These are phyloP conservation scores for Lyophyllum semitale DNA, from an alignment of 768 basidiomycete genomes.

Conservation along the genomic window DNA sequence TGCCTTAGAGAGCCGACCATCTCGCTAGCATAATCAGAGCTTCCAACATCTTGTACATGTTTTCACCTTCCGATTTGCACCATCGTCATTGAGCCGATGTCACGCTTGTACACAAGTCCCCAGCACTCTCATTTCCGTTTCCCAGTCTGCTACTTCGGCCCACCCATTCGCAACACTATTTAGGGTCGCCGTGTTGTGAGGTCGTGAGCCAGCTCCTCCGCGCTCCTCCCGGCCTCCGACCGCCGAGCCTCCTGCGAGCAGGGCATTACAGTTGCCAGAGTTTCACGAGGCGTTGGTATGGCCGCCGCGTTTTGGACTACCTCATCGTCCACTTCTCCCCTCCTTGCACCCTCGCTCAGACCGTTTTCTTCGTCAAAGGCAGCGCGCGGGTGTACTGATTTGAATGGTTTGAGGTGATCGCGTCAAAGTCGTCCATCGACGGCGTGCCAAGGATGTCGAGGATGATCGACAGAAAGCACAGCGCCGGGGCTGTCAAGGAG, in stretches of 20 bases:
- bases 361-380: constrained; percentile 57
- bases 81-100: too few species aligned
- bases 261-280: constrained; percentile 36
- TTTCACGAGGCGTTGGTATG: constrained; percentile 22
- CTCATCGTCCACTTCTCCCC: constrained; percentile 35
- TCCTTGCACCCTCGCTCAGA: constrained; percentile 23
- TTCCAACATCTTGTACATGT: too few species aligned
- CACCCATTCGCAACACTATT: too few species aligned
- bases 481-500: too few species aligned
- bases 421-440: constrained; percentile 92
- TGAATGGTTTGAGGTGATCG: constrained; percentile 76
- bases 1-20: too few species aligned
- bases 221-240: too few species aligned
- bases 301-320: constrained; percentile 37
- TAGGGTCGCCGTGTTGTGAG: constrained; percentile 72
- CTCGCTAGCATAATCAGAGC: too few species aligned
- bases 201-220: too few species aligned
- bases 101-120: too few species aligned
- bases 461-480: constrained; percentile 88
- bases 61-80: too few species aligned
- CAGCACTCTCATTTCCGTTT: too few species aligned
- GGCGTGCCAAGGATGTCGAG: constrained; percentile 93
- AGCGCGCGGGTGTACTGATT: constrained; percentile 88
- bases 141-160: too few species aligned
- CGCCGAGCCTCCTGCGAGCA: constrained; percentile 59